phyloP scores from a whole-genome alignment of 495 filamentous ascomycete species.

The Amorphotheca resinae region DNA sequence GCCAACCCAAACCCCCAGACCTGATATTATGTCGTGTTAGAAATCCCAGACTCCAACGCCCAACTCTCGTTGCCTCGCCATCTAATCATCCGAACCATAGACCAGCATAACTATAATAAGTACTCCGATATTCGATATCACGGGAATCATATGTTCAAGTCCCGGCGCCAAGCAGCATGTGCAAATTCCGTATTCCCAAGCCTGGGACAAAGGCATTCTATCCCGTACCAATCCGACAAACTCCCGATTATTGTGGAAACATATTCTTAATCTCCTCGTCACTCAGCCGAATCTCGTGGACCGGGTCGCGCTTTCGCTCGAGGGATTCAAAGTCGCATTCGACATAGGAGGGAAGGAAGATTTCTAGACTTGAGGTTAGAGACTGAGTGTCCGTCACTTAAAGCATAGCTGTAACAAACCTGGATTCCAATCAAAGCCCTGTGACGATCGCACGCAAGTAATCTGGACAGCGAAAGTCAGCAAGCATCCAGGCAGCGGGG shows the following conservation, averaged over 20 bases:
- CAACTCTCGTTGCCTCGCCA: slow-evolving; percentile 9
- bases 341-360: slow-evolving; percentile 45
- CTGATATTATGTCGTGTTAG: slow-evolving; percentile 1
- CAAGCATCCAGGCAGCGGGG: not conserved
- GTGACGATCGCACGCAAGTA: slow-evolving; percentile 53
- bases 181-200: slow-evolving; percentile 11
- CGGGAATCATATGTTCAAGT: slow-evolving; percentile 19
- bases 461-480: slow-evolving; percentile 33
- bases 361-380: slow-evolving; percentile 24
- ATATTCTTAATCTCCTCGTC: slow-evolving; percentile 50
- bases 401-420: slow-evolving; percentile 25
- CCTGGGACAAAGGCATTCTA: slow-evolving; percentile 3
- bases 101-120: slow-evolving; percentile 7
- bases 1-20: slow-evolving; percentile 1
- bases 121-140: slow-evolving; percentile 18
- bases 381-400: not conserved
- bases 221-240: slow-evolving; percentile 14
- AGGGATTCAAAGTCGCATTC: slow-evolving; percentile 45
- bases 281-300: slow-evolving; percentile 52
- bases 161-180: slow-evolving; percentile 13
- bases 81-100: slow-evolving; percentile 10
- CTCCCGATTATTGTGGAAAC: slow-evolving; percentile 32
- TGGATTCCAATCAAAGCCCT: slow-evolving; percentile 64
- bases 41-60: slow-evolving; percentile 10
- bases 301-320: slow-evolving; percentile 52